Evolutionary conservation across 2,329 filamentous ascomycete genomes (phyloP).

Genomic region (Chaetomium sp.): DNA sequence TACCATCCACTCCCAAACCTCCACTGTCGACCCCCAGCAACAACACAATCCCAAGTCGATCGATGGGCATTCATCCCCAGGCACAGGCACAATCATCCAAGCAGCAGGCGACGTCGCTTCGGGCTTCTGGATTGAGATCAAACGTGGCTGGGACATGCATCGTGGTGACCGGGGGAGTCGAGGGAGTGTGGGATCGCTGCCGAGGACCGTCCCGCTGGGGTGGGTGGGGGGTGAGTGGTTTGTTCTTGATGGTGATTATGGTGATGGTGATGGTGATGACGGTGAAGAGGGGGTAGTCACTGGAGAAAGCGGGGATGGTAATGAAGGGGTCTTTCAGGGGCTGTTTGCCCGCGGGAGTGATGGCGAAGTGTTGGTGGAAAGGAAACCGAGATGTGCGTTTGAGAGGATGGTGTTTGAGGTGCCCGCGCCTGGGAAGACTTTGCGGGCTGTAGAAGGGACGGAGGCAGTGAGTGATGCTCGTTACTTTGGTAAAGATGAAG

Average conservation of each 20-base stretch:
- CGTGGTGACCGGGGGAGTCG: neutral
- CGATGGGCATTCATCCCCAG: too few species aligned
- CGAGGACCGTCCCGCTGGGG: slow-evolving; percentile 2
- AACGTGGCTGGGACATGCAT: neutral
- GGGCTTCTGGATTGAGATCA: slow-evolving; percentile 12
- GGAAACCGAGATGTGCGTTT: slow-evolving; percentile 7
- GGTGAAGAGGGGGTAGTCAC: neutral
- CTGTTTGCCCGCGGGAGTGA: neutral
- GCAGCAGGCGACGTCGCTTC: slow-evolving; percentile 8
- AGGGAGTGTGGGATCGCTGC: neutral
- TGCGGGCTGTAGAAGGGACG: slow-evolving; percentile 2
- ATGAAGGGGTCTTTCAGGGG: neutral
- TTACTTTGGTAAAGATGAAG: neutral
- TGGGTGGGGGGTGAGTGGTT: slow-evolving; percentile 6
- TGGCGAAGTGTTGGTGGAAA: neutral
- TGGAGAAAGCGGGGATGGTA: neutral
- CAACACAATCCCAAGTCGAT: too few species aligned
- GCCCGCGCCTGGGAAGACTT: slow-evolving; percentile 12
- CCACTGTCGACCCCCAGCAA: too few species aligned
- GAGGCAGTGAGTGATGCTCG: neutral
- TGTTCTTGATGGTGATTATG: neutral
- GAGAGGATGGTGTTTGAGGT: slow-evolving; percentile 8
- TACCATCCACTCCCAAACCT: too few species aligned
- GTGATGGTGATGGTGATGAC: neutral
- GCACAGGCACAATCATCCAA: neutral